A percentile compares a stretch with the other conserved stretches of the same genome.
Evolutionary conservation across 768 basidiomycete genomes (phyloP).

Genomic region (Kwoniella botswanensis): DNA sequence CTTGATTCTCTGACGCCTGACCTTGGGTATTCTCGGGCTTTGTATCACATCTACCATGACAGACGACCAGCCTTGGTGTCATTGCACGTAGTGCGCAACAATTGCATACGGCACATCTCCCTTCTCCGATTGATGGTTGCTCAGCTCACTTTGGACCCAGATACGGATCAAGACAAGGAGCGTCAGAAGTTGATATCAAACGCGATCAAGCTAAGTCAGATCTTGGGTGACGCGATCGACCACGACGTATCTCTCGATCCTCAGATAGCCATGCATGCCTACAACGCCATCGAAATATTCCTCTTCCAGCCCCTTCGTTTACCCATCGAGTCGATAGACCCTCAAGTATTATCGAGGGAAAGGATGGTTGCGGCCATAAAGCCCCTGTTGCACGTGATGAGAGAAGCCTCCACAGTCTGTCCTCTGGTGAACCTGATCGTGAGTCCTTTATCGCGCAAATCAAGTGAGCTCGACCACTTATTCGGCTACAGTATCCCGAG

Average conservation of each 20-base stretch:
- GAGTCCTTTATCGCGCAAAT: not conserved
- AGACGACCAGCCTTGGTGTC: conserved; percentile 4
- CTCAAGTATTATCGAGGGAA: not conserved
- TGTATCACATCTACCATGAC: conserved; percentile 19
- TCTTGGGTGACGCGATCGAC: conserved; percentile 10
- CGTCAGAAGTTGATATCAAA: not conserved
- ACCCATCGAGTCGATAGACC: not conserved
- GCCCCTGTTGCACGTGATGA: conserved; percentile 13
- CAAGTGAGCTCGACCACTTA: not conserved
- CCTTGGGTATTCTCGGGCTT: conserved; percentile 9
- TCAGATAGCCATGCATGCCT: conserved; percentile 23
- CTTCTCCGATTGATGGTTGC: conserved; percentile 11
- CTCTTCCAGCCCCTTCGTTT: conserved; percentile 11
- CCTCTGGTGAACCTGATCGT: conserved; percentile 20
- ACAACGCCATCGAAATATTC: conserved; percentile 25
- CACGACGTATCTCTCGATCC: conserved; percentile 16
- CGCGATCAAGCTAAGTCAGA: conserved; percentile 1
- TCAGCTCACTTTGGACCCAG: not conserved
- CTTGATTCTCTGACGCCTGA: conserved; percentile 4
- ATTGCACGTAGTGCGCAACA: conserved; percentile 19
- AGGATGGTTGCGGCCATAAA: not conserved
- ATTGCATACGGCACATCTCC: conserved; percentile 9
- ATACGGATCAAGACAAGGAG: not conserved
- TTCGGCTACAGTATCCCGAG: conserved; percentile 16
- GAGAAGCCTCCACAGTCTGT: not conserved